These are phyloP conservation scores for Venturia effusa DNA, from an alignment of 2,329 filamentous ascomycete genomes.

Conservation along the genomic window DNA sequence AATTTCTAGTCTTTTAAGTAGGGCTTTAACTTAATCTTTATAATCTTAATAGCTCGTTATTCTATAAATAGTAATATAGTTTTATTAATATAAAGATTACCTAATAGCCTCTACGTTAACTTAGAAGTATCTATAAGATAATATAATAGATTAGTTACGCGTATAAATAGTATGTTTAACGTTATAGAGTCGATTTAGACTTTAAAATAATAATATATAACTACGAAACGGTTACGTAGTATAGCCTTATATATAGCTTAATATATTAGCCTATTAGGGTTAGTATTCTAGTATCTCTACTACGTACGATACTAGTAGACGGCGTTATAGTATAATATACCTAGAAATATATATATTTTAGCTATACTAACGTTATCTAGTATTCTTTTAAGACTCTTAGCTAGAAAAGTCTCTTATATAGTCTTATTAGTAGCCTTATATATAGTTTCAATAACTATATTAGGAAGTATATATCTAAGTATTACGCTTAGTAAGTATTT, in stretches of 20 bases:
- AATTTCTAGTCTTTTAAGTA: not conserved
- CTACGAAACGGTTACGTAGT: not conserved
- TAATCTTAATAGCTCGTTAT: not conserved
- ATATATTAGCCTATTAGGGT: not conserved
- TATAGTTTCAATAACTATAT: not conserved
- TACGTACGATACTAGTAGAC: not conserved
- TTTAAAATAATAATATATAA: not conserved
- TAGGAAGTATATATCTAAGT: not conserved
- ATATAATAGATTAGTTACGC: not conserved
- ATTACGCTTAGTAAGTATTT: no score
- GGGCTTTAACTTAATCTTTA: not conserved
- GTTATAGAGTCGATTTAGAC: not conserved
- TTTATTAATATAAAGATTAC: not conserved
- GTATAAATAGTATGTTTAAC: not conserved
- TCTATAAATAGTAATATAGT: not conserved
- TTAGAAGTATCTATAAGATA: not conserved
- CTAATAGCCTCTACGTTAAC: not conserved
- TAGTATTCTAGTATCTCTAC: not conserved
- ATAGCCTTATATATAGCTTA: not conserved
- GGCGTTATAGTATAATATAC: not conserved
- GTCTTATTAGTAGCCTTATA: not conserved
- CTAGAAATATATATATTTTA: not conserved
- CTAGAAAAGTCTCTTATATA: not conserved
- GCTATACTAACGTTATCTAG: not conserved
- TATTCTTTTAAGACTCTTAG: no score